A percentile compares a stretch with the other conserved stretches of the same genome.
These are phyloP conservation scores for Phaffia rhodozyma DNA, from an alignment of 1,284 basidiomycete species.

Conservation along the genomic window DNA sequence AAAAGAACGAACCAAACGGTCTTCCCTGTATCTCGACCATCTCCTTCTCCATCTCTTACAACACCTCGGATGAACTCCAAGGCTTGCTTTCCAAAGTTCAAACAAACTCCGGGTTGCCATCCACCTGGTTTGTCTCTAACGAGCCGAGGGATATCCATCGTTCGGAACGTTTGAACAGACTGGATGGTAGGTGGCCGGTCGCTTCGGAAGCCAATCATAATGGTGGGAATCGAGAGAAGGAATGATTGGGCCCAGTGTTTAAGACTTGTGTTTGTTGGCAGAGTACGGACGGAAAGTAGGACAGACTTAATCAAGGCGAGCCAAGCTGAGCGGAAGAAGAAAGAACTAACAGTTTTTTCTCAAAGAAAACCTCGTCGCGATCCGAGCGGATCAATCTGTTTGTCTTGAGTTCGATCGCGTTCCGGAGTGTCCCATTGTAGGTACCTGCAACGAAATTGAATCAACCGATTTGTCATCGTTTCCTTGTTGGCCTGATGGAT, in stretches of 20 bases:
- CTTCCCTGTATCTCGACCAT: background rate
- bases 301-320: background rate
- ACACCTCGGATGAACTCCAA: slow-evolving; percentile 45
- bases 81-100: slow-evolving; percentile 59
- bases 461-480: background rate
- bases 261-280: slow-evolving; percentile 55
- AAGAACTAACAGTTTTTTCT: slow-evolving; percentile 47
- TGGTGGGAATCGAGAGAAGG: slow-evolving; percentile 76
- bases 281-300: background rate
- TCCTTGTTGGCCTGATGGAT: background rate
- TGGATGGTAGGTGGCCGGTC: slow-evolving; percentile 34
- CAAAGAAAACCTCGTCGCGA: slow-evolving; percentile 62
- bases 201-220: slow-evolving; percentile 77
- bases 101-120: slow-evolving; percentile 65
- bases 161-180: slow-evolving; percentile 52
- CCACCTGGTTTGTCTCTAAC: slow-evolving; percentile 44
- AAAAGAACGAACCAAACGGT: background rate
- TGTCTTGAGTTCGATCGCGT: slow-evolving; percentile 76
- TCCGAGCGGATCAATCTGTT: slow-evolving; percentile 61
- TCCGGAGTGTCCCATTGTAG: slow-evolving; percentile 35
- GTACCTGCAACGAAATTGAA: background rate
- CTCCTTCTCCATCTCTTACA: background rate
- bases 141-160: slow-evolving; percentile 51
- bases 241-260: slow-evolving; percentile 96
- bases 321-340: slow-evolving; percentile 4